A percentile compares a stretch with the other conserved stretches of the same genome.
Conservation (phyloP, 2,329 filamentous ascomycete genomes). For the Nemania sp. region DNA sequence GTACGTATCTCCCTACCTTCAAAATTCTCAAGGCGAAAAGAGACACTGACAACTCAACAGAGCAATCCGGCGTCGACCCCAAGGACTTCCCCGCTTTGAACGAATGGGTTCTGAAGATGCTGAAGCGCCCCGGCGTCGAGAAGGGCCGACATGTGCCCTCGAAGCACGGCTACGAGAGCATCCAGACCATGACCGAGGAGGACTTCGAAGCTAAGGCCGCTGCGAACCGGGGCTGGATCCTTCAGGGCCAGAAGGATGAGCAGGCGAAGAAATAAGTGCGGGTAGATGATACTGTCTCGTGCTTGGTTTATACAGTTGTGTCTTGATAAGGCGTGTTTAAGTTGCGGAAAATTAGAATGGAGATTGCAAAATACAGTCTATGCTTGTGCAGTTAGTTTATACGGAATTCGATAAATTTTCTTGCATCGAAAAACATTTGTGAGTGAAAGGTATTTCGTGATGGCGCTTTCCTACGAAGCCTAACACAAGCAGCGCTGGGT, state of each 20-base stretch:
- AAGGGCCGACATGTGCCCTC: slow-evolving; percentile 75
- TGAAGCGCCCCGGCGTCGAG: slow-evolving; percentile 70
- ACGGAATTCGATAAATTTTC: no score
- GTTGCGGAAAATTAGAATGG: no score
- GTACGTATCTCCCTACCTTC: slow-evolving; percentile 41
- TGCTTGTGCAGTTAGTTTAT: no score
- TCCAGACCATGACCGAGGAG: slow-evolving; percentile 49
- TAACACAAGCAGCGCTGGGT: no score
- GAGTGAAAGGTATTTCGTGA: no score
- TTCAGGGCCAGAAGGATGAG: slow-evolving; percentile 70
- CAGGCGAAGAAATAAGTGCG: slow-evolving; percentile 47
- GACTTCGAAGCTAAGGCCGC: slow-evolving; percentile 61
- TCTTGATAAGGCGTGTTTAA: no score
- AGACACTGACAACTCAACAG: slow-evolving; percentile 33
- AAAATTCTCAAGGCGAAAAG: background rate
- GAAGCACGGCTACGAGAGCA: slow-evolving; percentile 62
- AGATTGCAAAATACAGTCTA: no score
- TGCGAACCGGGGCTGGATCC: slow-evolving; percentile 64
- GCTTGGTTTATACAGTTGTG: background rate
- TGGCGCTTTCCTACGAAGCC: no score
- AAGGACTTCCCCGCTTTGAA: slow-evolving; percentile 75
- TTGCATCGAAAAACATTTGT: no score
- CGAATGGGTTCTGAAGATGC: slow-evolving; percentile 75
- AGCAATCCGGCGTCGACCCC: slow-evolving; percentile 69
- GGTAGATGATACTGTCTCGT: background rate